Percentiles rank a stretch among this genome's conserved stretches.
phyloP scores from a whole-genome alignment of 495 filamentous ascomycete species.

The Aspergillus haitiensis region DNA sequence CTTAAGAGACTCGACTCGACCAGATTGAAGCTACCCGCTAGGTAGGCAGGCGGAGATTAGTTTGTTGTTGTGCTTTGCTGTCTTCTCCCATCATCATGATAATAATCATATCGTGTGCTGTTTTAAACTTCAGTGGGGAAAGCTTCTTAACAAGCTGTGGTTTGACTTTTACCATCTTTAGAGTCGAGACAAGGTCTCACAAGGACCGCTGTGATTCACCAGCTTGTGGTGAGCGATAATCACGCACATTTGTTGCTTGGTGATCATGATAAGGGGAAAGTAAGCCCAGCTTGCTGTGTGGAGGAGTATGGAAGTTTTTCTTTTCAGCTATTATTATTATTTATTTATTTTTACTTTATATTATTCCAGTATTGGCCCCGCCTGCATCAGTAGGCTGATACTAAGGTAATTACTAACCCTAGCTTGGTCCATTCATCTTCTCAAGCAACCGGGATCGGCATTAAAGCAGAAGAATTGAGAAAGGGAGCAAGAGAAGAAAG shows the following conservation, averaged over 20 bases:
- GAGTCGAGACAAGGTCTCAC: neutral
- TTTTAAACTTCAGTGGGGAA: slow-evolving; percentile 17
- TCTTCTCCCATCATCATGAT: neutral
- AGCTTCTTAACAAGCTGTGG: slow-evolving; percentile 11
- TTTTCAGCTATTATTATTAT: neutral
- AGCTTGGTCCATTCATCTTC: neutral
- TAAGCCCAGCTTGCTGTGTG: neutral
- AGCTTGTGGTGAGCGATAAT: neutral
- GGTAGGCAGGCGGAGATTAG: too few species aligned
- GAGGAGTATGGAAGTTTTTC: neutral
- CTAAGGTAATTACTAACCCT: slow-evolving; percentile 7
- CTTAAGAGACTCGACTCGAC: neutral
- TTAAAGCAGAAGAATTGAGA: slow-evolving; percentile 1
- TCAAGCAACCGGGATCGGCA: slow-evolving; percentile 19
- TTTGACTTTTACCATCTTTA: neutral
- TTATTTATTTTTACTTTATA: neutral
- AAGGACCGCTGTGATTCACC: neutral
- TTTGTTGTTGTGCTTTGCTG: too few species aligned
- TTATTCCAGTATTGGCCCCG: slow-evolving; percentile 3
- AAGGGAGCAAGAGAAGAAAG: neutral
- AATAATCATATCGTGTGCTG: neutral
- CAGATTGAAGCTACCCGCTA: too few species aligned
- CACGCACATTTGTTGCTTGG: slow-evolving; percentile 1
- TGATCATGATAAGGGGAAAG: slow-evolving; percentile 3
- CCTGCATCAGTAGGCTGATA: slow-evolving; percentile 7